phyloP scores from a whole-genome alignment of 352 stramenopile genomes.

The Pythium phragmiticola region DNA sequence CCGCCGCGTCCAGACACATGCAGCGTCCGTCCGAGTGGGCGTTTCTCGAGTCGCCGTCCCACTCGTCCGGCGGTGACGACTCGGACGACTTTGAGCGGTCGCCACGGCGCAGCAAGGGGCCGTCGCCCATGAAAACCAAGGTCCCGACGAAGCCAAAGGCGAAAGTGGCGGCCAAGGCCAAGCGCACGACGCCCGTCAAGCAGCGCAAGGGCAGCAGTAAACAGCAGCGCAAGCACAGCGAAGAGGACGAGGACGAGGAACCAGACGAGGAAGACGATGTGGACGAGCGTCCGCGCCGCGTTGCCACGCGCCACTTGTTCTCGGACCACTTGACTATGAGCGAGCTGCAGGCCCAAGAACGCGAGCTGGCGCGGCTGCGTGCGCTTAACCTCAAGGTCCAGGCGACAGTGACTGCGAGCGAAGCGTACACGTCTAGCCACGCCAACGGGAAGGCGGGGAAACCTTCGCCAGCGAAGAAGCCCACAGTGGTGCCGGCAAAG shows the following conservation, averaged over 20 bases:
- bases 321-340: conserved; percentile 46
- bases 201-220: conserved; percentile 8
- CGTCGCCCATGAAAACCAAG: conserved; percentile 7
- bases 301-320: conserved; percentile 17
- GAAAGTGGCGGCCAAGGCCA: background rate
- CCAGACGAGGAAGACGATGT: conserved; percentile 12
- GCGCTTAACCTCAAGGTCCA: conserved; percentile 10
- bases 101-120: background rate
- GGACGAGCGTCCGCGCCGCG: conserved; percentile 7
- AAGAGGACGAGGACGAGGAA: conserved; percentile 10
- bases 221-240: conserved; percentile 3
- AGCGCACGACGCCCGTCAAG: background rate
- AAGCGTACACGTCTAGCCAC: background rate
- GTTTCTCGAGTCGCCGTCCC: conserved; percentile 21
- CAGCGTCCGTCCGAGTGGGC: conserved; percentile 19
- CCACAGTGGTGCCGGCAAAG: background rate
- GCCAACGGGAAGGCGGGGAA: background rate
- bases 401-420: background rate
- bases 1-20: conserved; percentile 11
- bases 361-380: conserved; percentile 21
- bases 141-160: conserved; percentile 1
- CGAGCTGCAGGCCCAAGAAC: conserved; percentile 65
- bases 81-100: conserved; percentile 26
- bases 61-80: conserved; percentile 11
- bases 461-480: conserved; percentile 1